These are phyloP conservation scores for Camellia sinensis DNA, from an alignment of 148 eudicot species.

Conservation along the genomic window DNA sequence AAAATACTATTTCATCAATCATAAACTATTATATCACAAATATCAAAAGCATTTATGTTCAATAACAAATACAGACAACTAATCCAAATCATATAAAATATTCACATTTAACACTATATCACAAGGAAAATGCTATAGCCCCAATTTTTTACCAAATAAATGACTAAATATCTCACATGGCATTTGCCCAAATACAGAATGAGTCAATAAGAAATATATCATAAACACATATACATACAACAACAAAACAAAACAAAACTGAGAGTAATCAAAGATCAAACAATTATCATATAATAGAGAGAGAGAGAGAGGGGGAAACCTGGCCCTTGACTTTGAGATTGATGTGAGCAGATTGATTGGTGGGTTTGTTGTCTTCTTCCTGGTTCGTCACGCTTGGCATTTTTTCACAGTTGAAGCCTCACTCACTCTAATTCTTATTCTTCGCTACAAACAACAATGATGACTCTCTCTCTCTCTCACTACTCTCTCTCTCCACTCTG, in stretches of 20 bases:
- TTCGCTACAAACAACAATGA: too few relatives aligned
- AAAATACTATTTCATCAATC: too few relatives aligned
- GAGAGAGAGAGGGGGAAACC: neutral
- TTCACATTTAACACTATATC: too few relatives aligned
- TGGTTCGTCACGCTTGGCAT: slow-evolving; percentile 6
- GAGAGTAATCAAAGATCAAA: neutral
- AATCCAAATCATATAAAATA: too few relatives aligned
- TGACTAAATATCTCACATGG: too few relatives aligned
- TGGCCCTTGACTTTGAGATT: slow-evolving; percentile 9
- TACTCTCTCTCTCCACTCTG: too few relatives aligned
- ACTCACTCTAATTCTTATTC: neutral
- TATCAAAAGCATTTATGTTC: too few relatives aligned
- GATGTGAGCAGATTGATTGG: slow-evolving; percentile 4
- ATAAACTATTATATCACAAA: too few relatives aligned
- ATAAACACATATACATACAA: neutral
- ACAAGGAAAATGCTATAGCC: too few relatives aligned
- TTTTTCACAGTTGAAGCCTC: neutral
- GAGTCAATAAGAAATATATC: neutral
- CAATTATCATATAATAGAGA: neutral
- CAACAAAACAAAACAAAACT: neutral
- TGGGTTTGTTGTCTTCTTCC: slow-evolving; percentile 9
- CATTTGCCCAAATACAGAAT: too few relatives aligned
- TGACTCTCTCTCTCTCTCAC: neutral
- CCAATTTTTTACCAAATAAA: too few relatives aligned
- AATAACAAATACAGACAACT: too few relatives aligned